Conservation (phyloP, 768 basidiomycete species). For the Hericium alpestre region DNA sequence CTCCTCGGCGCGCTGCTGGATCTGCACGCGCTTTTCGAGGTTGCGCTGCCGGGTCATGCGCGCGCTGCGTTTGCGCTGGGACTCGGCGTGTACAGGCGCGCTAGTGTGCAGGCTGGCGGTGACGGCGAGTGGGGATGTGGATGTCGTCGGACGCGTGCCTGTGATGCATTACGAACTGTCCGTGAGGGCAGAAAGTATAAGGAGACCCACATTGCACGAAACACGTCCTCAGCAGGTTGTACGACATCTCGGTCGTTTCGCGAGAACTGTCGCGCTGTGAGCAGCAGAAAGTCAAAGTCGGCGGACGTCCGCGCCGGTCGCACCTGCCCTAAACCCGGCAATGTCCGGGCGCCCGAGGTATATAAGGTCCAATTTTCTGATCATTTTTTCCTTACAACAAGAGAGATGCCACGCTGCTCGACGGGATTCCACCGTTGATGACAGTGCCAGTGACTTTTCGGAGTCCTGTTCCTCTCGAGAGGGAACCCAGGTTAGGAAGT, state of each 20-base stretch:
- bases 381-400: slow-evolving; percentile 15
- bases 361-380: not conserved
- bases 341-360: not conserved
- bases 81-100: slow-evolving; percentile 22
- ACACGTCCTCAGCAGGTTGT: not conserved
- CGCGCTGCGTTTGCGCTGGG: slow-evolving; percentile 23
- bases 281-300: not conserved
- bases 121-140: slow-evolving; percentile 25
- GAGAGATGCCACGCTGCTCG: slow-evolving; percentile 57
- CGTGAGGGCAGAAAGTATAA: not conserved
- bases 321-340: not conserved
- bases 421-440: slow-evolving; percentile 38
- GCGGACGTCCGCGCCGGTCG: not conserved
- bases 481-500: slow-evolving; percentile 48
- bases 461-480: slow-evolving; percentile 47
- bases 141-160: slow-evolving; percentile 23
- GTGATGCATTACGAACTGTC: not conserved
- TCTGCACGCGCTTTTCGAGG: slow-evolving; percentile 35
- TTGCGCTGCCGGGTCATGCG: slow-evolving; percentile 32
- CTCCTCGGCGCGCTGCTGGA: slow-evolving; percentile 25
- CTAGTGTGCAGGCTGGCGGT: slow-evolving; percentile 39
- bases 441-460: slow-evolving; percentile 48
- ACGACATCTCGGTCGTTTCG: not conserved
- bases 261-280: not conserved
- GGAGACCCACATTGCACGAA: not conserved